A percentile compares a stretch with the other conserved stretches of the same genome.
Evolutionary conservation across 2,329 filamentous ascomycete species (phyloP).

Genomic region (Fusarium miscanthi): DNA sequence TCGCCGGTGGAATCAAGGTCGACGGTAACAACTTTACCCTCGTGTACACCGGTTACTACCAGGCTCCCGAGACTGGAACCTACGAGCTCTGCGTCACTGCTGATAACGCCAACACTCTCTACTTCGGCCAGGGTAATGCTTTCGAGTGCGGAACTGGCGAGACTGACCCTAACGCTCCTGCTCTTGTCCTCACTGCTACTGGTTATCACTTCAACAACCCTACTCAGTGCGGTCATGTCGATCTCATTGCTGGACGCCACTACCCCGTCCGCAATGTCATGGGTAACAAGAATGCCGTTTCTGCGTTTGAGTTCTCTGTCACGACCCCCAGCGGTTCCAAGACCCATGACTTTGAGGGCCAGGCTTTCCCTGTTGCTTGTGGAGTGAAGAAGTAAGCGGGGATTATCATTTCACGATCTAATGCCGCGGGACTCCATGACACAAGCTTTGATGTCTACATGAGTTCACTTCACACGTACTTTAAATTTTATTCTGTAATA

Average conservation of each 20-base stretch:
- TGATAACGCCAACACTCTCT: constrained; percentile 40
- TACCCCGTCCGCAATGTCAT: constrained; percentile 41
- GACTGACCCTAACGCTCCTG: constrained; percentile 15
- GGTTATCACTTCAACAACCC: constrained; percentile 22
- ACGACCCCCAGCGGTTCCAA: neutral
- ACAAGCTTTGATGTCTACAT: neutral
- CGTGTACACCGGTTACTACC: constrained; percentile 37
- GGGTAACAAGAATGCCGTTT: constrained; percentile 25
- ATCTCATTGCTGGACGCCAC: constrained; percentile 21
- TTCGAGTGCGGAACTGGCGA: constrained; percentile 28
- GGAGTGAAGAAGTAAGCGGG: neutral
- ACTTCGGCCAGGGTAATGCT: constrained; percentile 36
- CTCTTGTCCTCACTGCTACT: constrained; percentile 12
- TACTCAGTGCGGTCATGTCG: constrained; percentile 26
- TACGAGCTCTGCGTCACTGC: constrained; percentile 38
- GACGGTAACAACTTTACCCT: constrained; percentile 43
- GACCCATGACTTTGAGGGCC: neutral
- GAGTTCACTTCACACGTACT: neutral
- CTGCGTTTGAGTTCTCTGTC: neutral
- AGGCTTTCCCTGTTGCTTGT: neutral
- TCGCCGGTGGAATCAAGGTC: constrained; percentile 27
- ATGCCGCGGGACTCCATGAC: neutral
- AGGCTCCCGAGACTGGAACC: constrained; percentile 22
- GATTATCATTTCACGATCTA: neutral
- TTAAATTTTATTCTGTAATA: neutral